phyloP scores from a whole-genome alignment of 176 grass and related monocot species.

The Phoenix dactylifera region DNA sequence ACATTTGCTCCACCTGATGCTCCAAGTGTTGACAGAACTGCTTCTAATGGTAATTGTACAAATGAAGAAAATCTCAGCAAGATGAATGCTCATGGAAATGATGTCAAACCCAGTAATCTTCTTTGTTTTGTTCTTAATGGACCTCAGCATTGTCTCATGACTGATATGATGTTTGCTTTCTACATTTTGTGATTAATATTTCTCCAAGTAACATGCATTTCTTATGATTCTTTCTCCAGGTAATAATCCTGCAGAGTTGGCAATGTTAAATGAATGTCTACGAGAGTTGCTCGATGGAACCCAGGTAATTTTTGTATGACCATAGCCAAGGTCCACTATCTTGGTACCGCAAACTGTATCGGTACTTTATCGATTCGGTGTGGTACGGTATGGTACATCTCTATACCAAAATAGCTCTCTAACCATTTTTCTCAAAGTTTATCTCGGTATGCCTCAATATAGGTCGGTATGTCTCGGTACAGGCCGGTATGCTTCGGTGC shows the following conservation, averaged over 20 bases:
- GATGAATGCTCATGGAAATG: conserved; percentile 30
- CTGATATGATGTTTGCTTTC: too few species aligned
- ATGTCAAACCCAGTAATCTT: conserved; percentile 31
- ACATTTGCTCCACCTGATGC: conserved; percentile 29
- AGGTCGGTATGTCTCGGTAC: too few species aligned
- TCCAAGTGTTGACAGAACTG: conserved; percentile 21
- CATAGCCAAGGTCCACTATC: too few species aligned
- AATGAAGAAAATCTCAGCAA: conserved; percentile 14
- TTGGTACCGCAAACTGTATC: too few species aligned
- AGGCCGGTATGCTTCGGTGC: too few species aligned
- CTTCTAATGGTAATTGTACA: conserved; percentile 8
- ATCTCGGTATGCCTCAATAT: too few species aligned
- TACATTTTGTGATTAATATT: conserved; percentile 4
- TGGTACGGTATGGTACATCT: too few species aligned
- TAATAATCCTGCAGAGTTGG: conserved; percentile 42
- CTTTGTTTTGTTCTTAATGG: too few species aligned
- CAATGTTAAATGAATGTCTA: conserved; percentile 60
- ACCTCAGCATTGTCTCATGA: too few species aligned
- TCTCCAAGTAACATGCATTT: conserved; percentile 14
- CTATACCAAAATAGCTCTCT: too few species aligned
- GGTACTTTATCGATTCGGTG: too few species aligned
- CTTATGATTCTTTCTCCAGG: conserved; percentile 25
- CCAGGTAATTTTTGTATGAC: conserved; percentile 37
- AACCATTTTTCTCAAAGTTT: too few species aligned
- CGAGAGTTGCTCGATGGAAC: conserved; percentile 74